Percentiles rank a stretch among this genome's conserved stretches.
Conservation (phyloP, 495 filamentous ascomycete species). For the Tuber borchii region DNA sequence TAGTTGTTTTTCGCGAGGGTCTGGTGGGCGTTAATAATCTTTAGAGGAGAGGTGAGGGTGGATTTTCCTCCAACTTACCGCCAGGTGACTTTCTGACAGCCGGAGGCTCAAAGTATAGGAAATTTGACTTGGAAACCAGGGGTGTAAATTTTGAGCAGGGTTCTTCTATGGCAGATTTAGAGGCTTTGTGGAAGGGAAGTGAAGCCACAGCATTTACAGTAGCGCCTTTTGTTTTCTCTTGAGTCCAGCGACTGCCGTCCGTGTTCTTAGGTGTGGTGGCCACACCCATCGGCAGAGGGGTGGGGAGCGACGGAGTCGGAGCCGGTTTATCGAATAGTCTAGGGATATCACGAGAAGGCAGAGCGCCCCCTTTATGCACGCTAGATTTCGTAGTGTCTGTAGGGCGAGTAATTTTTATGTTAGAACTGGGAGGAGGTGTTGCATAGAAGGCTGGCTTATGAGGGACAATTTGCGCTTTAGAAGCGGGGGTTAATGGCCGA, state of each 20-base stretch:
- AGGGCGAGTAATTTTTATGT: neutral
- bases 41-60: neutral
- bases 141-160: neutral
- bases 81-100: neutral
- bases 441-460: neutral
- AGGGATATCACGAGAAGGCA: neutral
- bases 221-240: neutral
- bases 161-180: neutral
- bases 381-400: neutral
- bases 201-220: neutral
- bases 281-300: neutral
- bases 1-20: neutral
- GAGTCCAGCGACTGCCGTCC: neutral
- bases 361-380: neutral
- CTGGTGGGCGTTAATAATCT: neutral
- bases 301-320: neutral
- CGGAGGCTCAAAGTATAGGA: constrained; percentile 29
- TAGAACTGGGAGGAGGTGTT: neutral
- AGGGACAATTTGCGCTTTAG: neutral
- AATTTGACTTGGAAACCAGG: constrained; percentile 24
- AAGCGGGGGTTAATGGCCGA: neutral
- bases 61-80: neutral
- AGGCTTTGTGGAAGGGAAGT: neutral
- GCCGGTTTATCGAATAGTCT: neutral
- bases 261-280: neutral